A percentile compares a stretch with the other conserved stretches of the same genome.
Evolutionary conservation across 306 rosid genomes (phyloP).

Genomic region (Trichosanthes truncata): DNA sequence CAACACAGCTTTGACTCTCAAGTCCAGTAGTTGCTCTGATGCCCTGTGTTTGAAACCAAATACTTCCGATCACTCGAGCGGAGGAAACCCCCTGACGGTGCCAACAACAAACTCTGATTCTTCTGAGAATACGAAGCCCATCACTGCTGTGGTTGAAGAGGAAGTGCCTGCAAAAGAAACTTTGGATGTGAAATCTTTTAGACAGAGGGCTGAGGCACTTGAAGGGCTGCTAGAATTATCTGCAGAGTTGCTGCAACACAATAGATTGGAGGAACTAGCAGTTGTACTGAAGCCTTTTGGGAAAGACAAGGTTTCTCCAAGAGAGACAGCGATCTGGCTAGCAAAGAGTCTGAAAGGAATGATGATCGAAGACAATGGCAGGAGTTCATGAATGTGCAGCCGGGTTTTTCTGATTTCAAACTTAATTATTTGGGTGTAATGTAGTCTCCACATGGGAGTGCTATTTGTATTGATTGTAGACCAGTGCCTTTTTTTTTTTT

Average conservation of each 20-base stretch:
- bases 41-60: slow-evolving; percentile 34
- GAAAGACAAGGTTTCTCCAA: slow-evolving; percentile 89
- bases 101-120: slow-evolving; percentile 37
- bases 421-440: slow-evolving; percentile 8
- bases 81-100: slow-evolving; percentile 28
- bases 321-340: slow-evolving; percentile 98
- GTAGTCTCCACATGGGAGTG: slow-evolving; percentile 21
- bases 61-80: slow-evolving; percentile 30
- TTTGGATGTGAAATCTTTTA: slow-evolving; percentile 75
- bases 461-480: slow-evolving; percentile 28
- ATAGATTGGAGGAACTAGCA: slow-evolving; percentile 81
- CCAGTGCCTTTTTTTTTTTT: not conserved
- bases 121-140: slow-evolving; percentile 30
- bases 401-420: slow-evolving; percentile 25
- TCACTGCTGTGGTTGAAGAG: slow-evolving; percentile 39
- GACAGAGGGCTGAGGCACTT: slow-evolving; percentile 97
- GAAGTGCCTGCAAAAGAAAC: slow-evolving; percentile 53
- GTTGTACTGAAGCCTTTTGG: slow-evolving; percentile 93
- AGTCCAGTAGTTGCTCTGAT: slow-evolving; percentile 47
- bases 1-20: slow-evolving; percentile 23
- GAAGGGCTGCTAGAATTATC: slow-evolving; percentile 94
- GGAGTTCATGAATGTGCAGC: slow-evolving; percentile 37
- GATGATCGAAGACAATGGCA: slow-evolving; percentile 67
- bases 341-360: slow-evolving; percentile 97
- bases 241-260: slow-evolving; percentile 83